These are phyloP conservation scores for Aspergillus ellipticus DNA, from an alignment of 495 filamentous ascomycete species.

Conservation along the genomic window DNA sequence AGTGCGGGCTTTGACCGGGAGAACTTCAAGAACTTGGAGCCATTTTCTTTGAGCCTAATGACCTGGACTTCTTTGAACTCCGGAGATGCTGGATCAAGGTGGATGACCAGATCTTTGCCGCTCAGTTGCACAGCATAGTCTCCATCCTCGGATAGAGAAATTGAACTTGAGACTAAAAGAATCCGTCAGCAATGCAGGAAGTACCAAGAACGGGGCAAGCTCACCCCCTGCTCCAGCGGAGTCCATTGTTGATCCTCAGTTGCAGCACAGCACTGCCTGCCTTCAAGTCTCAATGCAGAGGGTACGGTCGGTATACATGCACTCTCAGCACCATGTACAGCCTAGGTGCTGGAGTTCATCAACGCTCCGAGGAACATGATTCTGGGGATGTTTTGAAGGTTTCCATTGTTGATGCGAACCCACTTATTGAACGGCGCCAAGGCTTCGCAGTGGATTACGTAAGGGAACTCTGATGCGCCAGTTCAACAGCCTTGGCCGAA, in stretches of 20 bases:
- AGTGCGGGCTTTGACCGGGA: constrained; percentile 5
- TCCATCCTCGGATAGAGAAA: constrained; percentile 35
- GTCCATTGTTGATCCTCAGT: constrained; percentile 33
- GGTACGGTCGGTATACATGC: not conserved
- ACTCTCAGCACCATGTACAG: not conserved
- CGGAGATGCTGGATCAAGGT: constrained; percentile 29
- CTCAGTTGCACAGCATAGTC: constrained; percentile 31
- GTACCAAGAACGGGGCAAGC: not conserved
- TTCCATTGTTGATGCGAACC: not conserved
- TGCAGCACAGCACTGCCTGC: constrained; percentile 3
- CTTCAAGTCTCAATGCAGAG: not conserved
- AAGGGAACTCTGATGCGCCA: not conserved
- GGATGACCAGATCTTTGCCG: constrained; percentile 37
- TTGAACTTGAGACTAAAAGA: constrained; percentile 18
- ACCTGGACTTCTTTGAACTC: constrained; percentile 33
- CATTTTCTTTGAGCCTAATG: constrained; percentile 31
- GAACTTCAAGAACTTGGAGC: constrained; percentile 33
- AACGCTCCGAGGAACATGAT: not conserved
- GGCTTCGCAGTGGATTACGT: constrained; percentile 1
- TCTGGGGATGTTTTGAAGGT: not conserved
- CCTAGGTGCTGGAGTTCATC: not conserved
- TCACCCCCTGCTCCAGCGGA: constrained; percentile 30
- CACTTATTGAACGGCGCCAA: not conserved
- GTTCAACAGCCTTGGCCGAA: no score
- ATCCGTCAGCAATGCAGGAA: constrained; percentile 1